These are phyloP conservation scores for Populus alba DNA, from an alignment of 345 rosid genomes.

Conservation along the genomic window DNA sequence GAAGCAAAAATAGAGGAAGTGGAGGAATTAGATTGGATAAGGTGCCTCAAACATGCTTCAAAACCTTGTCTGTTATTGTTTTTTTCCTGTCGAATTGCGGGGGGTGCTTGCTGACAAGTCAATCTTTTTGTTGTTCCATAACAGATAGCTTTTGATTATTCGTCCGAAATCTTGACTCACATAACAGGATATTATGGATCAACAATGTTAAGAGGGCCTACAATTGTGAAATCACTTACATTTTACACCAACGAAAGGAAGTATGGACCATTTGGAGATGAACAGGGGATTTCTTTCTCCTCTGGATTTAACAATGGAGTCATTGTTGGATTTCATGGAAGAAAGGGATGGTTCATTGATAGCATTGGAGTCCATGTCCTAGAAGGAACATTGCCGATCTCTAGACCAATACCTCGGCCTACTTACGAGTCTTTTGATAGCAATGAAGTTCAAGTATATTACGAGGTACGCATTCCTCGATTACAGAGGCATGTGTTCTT, in stretches of 20 bases:
- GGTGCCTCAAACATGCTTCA: neutral
- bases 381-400: neutral
- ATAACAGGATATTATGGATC: constrained; percentile 32
- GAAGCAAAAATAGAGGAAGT: constrained; percentile 28
- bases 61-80: neutral
- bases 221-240: constrained; percentile 18
- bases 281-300: constrained; percentile 25
- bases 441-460: neutral
- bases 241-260: constrained; percentile 26
- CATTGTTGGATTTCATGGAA: constrained; percentile 31
- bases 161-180: constrained; percentile 26
- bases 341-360: constrained; percentile 20
- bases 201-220: constrained; percentile 15
- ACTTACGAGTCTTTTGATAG: neutral
- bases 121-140: neutral
- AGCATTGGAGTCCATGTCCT: constrained; percentile 29
- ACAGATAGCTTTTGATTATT: constrained; percentile 26
- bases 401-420: neutral
- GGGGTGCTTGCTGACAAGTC: neutral
- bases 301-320: constrained; percentile 15
- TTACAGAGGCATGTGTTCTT: neutral
- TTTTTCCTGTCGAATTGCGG: neutral
- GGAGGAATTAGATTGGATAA: constrained; percentile 24
- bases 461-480: neutral
- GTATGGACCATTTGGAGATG: constrained; percentile 36